These are phyloP conservation scores for Stephania japonica DNA, from an alignment of 164 flowering plant species.

Conservation along the genomic window DNA sequence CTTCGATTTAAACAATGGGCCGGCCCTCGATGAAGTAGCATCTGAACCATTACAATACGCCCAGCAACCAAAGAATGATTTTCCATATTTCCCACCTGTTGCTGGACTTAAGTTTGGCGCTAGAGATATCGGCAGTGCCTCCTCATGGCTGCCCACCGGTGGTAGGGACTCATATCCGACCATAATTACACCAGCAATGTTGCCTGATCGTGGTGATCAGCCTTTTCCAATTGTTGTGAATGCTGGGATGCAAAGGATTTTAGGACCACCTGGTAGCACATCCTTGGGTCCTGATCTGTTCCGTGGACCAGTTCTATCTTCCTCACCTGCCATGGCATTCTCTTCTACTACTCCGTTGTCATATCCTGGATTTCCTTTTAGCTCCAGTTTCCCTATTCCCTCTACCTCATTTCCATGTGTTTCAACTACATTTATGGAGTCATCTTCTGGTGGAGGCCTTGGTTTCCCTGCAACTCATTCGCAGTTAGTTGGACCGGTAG, in stretches of 20 bases:
- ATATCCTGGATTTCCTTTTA: conserved; percentile 61
- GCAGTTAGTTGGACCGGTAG: conserved; percentile 36
- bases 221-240: conserved; percentile 41
- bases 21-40: conserved; percentile 48
- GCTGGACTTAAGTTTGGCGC: conserved; percentile 42
- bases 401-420: conserved; percentile 53
- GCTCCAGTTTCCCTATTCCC: conserved; percentile 49
- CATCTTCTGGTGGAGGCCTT: conserved; percentile 48
- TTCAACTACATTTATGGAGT: conserved; percentile 38
- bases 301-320: conserved; percentile 64
- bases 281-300: conserved; percentile 53
- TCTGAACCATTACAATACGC: conserved; percentile 29
- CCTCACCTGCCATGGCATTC: conserved; percentile 64
- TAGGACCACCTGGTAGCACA: conserved; percentile 37
- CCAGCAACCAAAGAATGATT: conserved; percentile 28
- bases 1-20: conserved; percentile 88
- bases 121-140: conserved; percentile 37
- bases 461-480: conserved; percentile 46
- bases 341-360: conserved; percentile 43
- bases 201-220: conserved; percentile 63
- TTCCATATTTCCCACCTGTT: conserved; percentile 31
- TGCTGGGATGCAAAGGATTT: conserved; percentile 47
- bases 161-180: conserved; percentile 37
- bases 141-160: conserved; percentile 60
- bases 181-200: conserved; percentile 39